Conservation (phyloP, 306 rosid genomes). For the Canavalia ensiformis region DNA sequence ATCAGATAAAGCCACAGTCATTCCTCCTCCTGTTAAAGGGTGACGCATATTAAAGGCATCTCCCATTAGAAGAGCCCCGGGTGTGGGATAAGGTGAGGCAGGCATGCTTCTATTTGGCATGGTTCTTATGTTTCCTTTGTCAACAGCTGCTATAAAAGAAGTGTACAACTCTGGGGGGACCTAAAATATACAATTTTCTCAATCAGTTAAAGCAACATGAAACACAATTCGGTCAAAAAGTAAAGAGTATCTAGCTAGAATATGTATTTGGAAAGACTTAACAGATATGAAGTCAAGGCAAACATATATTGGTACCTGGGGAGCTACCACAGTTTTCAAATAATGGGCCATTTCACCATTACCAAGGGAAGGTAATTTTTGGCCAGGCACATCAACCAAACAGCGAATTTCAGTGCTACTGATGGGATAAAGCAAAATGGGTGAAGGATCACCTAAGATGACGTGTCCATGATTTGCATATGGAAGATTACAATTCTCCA, state of each 20-base stretch:
- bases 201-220: conserved; percentile 24
- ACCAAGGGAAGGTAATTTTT: conserved; percentile 65
- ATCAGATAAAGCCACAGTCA: conserved; percentile 88
- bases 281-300: not conserved
- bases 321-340: conserved; percentile 70
- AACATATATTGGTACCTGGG: conserved; percentile 61
- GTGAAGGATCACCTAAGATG: conserved; percentile 72
- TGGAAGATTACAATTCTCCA: conserved; percentile 73
- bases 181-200: conserved; percentile 52
- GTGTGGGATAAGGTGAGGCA: conserved; percentile 74
- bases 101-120: conserved; percentile 93
- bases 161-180: conserved; percentile 68
- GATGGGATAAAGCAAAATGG: conserved; percentile 68
- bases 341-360: conserved; percentile 70
- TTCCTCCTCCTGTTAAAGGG: conserved; percentile 94
- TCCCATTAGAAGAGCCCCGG: conserved; percentile 87
- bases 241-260: not conserved
- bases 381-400: conserved; percentile 76
- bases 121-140: conserved; percentile 75
- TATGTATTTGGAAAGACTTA: not conserved
- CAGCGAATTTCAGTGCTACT: conserved; percentile 75
- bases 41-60: conserved; percentile 98
- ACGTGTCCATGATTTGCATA: conserved; percentile 69
- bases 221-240: not conserved
- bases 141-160: conserved; percentile 73